Conservation (phyloP, 495 filamentous ascomycete species). For the Talaromyces borbonicus region DNA sequence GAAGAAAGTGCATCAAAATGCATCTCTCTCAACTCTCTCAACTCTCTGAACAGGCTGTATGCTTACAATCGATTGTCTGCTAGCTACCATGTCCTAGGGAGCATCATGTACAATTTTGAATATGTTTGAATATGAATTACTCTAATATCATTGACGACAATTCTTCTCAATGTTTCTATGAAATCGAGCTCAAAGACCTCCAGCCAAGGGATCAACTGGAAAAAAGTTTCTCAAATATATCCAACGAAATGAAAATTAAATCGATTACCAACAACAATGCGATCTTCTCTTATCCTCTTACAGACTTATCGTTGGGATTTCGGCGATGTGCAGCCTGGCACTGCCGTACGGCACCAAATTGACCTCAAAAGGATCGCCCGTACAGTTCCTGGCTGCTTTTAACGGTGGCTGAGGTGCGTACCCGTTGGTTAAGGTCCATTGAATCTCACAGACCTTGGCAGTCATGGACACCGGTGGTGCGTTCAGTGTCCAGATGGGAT, state of each 20-base stretch:
- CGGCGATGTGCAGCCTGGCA: slow-evolving; percentile 50
- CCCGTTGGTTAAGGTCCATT: slow-evolving; percentile 38
- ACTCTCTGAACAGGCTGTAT: no score
- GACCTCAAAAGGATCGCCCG: slow-evolving; percentile 29
- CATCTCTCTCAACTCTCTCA: no score
- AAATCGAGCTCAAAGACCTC: no score
- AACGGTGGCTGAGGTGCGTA: slow-evolving; percentile 38
- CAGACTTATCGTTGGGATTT: slow-evolving; percentile 32
- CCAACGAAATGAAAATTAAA: background rate
- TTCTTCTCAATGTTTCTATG: no score
- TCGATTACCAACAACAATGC: background rate
- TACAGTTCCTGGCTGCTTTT: slow-evolving; percentile 21
- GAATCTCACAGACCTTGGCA: slow-evolving; percentile 42
- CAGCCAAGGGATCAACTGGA: no score
- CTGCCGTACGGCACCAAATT: slow-evolving; percentile 45
- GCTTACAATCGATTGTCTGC: no score
- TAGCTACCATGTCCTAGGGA: no score
- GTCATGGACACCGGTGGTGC: slow-evolving; percentile 38
- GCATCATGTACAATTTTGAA: no score
- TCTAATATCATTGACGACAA: no score
- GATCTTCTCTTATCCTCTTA: background rate
- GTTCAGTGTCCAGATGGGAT: slow-evolving; percentile 41
- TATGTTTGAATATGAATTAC: no score
- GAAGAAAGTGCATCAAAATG: no score
- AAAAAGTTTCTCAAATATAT: no score